Conservation (phyloP, 2,329 filamentous ascomycete genomes). For the Penicillium sp. region DNA sequence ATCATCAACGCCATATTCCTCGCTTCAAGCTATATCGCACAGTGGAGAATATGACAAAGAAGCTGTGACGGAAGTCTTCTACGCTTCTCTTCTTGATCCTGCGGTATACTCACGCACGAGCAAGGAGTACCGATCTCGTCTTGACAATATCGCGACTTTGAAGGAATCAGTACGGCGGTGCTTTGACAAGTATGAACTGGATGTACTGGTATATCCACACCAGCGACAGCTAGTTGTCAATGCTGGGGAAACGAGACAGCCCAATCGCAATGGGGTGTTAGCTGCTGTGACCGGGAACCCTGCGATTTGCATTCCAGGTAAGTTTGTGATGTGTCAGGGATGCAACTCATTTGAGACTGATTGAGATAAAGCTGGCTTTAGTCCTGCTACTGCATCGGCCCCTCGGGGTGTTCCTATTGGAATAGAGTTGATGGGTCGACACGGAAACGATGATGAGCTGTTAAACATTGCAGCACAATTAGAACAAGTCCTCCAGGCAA, state of each 20-base stretch:
- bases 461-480: slow-evolving; percentile 56
- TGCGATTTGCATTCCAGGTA: slow-evolving; percentile 47
- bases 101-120: slow-evolving; percentile 55
- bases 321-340: slow-evolving; percentile 24
- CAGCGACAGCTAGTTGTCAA: slow-evolving; percentile 64
- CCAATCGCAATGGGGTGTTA: slow-evolving; percentile 60
- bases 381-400: slow-evolving; percentile 48
- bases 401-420: slow-evolving; percentile 62
- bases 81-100: slow-evolving; percentile 54
- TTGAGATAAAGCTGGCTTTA: slow-evolving; percentile 46
- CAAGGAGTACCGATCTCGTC: slow-evolving; percentile 49
- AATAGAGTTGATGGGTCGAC: slow-evolving; percentile 62
- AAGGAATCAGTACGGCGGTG: slow-evolving; percentile 53
- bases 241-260: slow-evolving; percentile 57
- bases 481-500: slow-evolving; percentile 48
- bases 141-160: slow-evolving; percentile 54
- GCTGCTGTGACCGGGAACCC: slow-evolving; percentile 56
- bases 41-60: slow-evolving; percentile 51
- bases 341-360: background rate
- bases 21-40: slow-evolving; percentile 52
- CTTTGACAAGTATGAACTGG: slow-evolving; percentile 51
- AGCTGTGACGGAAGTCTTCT: slow-evolving; percentile 58
- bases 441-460: slow-evolving; percentile 57
- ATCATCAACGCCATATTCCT: slow-evolving; percentile 25
- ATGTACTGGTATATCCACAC: slow-evolving; percentile 64